Evolutionary conservation across 495 filamentous ascomycete genomes (phyloP).

Genomic region (Chaetomium cochliodes): DNA sequence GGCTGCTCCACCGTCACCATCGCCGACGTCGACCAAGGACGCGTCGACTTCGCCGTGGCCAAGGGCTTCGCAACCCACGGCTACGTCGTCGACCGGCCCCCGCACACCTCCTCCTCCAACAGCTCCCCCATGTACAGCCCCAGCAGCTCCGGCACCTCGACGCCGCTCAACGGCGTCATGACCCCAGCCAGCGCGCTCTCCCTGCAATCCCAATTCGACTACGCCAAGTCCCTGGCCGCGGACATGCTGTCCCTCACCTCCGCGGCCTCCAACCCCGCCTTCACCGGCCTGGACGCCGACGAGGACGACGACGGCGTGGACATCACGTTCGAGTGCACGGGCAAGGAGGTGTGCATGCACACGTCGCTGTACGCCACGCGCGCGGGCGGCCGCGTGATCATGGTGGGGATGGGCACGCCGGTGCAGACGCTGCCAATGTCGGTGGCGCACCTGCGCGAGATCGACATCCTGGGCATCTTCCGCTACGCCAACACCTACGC

Average conservation of each 20-base stretch:
- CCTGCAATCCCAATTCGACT: conserved; percentile 50
- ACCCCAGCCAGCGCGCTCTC: conserved; percentile 45
- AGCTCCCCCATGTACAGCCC: conserved; percentile 41
- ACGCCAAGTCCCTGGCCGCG: conserved; percentile 57
- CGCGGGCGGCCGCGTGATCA: conserved; percentile 76
- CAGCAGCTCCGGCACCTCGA: conserved; percentile 44
- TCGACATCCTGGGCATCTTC: conserved; percentile 91
- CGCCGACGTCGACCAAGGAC: conserved; percentile 76
- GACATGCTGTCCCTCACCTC: conserved; percentile 52
- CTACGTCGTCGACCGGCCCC: conserved; percentile 55
- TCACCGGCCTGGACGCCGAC: conserved; percentile 40
- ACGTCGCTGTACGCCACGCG: conserved; percentile 79
- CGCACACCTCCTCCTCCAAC: conserved; percentile 39
- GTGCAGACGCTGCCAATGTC: conserved; percentile 83
- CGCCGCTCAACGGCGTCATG: conserved; percentile 46
- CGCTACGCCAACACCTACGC: conserved; percentile 86
- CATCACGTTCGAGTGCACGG: conserved; percentile 86
- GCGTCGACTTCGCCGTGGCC: conserved; percentile 70
- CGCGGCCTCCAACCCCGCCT: conserved; percentile 15
- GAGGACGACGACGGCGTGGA: conserved; percentile 66
- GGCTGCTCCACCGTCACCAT: conserved; percentile 69
- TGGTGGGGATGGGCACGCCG: conserved; percentile 93
- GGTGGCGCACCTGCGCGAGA: conserved; percentile 80
- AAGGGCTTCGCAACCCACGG: conserved; percentile 72
- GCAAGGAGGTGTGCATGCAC: conserved; percentile 82